Conservation (phyloP, 2,329 filamentous ascomycete species). For the Stylonectria norvegica region DNA sequence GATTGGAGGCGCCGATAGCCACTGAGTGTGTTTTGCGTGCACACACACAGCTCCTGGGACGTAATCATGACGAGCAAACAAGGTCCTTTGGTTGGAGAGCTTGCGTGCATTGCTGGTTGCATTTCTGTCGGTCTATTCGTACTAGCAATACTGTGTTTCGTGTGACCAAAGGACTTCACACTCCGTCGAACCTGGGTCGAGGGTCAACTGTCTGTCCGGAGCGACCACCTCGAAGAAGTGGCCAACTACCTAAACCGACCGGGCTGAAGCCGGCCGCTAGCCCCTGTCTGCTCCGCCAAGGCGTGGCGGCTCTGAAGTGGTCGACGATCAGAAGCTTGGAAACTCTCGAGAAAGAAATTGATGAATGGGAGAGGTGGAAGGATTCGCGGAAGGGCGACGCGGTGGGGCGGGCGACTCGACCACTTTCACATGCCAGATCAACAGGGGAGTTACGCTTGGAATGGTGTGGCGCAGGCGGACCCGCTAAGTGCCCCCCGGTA, state of each 20-base stretch:
- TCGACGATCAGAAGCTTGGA: background rate
- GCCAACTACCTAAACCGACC: background rate
- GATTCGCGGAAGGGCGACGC: constrained; percentile 3
- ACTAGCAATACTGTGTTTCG: no score
- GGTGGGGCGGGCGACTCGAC: no score
- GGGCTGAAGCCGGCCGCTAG: background rate
- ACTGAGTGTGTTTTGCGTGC: background rate
- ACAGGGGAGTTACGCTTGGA: constrained; percentile 9
- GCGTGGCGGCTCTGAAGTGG: background rate
- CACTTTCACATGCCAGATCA: constrained; percentile 31
- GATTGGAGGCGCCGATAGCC: background rate
- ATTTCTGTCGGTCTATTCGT: no score
- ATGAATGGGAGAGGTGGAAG: constrained; percentile 5
- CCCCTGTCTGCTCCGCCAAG: background rate
- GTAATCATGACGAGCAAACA: background rate
- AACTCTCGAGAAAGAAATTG: background rate
- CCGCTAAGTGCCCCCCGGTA: background rate
- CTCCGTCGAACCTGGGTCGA: no score
- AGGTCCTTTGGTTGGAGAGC: no score
- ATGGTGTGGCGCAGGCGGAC: constrained; percentile 1
- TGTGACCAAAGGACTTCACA: no score
- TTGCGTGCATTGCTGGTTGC: no score
- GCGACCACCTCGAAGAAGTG: background rate
- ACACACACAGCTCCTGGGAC: no score
- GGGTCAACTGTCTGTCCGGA: no score